Percentiles rank a stretch among this genome's conserved stretches.
phyloP scores from a whole-genome alignment of 2,329 filamentous ascomycete species.

The Nigrospora sphaerica region DNA sequence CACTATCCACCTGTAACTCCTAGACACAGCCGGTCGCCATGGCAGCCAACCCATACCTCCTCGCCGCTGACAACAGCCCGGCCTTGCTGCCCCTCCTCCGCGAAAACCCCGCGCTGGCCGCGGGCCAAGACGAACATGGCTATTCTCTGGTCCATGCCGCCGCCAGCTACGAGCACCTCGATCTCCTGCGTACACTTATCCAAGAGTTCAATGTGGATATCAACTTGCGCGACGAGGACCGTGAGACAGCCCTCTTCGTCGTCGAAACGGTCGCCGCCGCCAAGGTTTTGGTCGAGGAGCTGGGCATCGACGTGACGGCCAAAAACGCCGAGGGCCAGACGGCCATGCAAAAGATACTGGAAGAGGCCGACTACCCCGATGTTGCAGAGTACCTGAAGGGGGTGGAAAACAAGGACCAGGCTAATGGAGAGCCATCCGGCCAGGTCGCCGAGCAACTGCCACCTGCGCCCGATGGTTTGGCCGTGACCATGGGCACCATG shows the following conservation, averaged over 20 bases:
- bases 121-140: conserved; percentile 78
- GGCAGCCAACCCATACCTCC: conserved; percentile 59
- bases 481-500: conserved; percentile 72
- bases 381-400: conserved; percentile 63
- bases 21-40: conserved; percentile 21
- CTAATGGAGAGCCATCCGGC: conserved; percentile 14
- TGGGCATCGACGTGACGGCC: conserved; percentile 60
- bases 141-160: conserved; percentile 94
- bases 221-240: conserved; percentile 81
- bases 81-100: conserved; percentile 69
- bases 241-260: conserved; percentile 93
- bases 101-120: conserved; percentile 67
- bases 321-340: conserved; percentile 71
- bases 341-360: conserved; percentile 71
- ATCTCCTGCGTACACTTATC: conserved; percentile 70
- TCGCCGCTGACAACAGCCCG: conserved; percentile 75
- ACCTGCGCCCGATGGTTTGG: conserved; percentile 67
- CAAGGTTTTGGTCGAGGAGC: conserved; percentile 71
- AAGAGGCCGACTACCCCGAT: conserved; percentile 70
- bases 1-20: neutral
- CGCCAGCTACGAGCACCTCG: conserved; percentile 82
- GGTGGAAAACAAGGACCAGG: conserved; percentile 21
- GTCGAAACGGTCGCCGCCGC: conserved; percentile 76
- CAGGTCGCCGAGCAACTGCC: conserved; percentile 33
- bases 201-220: conserved; percentile 70